These are phyloP conservation scores for Prillingera fragicola DNA, from an alignment of 1,284 basidiomycete genomes.

Conservation along the genomic window DNA sequence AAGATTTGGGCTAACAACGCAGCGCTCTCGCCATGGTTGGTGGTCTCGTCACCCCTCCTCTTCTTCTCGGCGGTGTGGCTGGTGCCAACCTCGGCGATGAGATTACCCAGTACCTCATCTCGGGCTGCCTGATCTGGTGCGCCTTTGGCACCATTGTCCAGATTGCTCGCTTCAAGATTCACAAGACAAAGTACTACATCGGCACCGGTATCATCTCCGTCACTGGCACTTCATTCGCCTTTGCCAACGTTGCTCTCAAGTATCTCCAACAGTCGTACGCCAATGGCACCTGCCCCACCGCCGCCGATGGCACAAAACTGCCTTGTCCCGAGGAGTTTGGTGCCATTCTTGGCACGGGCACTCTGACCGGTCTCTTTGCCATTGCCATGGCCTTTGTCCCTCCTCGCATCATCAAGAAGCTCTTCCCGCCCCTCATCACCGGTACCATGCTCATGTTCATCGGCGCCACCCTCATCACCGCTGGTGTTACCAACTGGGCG, in stretches of 20 bases:
- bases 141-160: constrained; percentile 30
- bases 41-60: constrained; percentile 30
- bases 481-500: constrained; percentile 35
- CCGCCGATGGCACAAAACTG: constrained; percentile 25
- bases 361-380: constrained; percentile 27
- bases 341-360: constrained; percentile 29
- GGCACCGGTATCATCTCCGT: constrained; percentile 34
- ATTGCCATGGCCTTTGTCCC: constrained; percentile 32
- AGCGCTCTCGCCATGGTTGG: constrained; percentile 34
- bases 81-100: constrained; percentile 28
- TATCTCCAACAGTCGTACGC: constrained; percentile 28
- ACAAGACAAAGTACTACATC: constrained; percentile 25
- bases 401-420: constrained; percentile 26
- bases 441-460: constrained; percentile 35
- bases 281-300: constrained; percentile 26
- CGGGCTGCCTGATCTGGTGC: constrained; percentile 33
- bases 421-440: constrained; percentile 33
- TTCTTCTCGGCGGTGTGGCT: constrained; percentile 25
- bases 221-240: constrained; percentile 31
- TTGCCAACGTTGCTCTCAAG: constrained; percentile 28
- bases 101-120: constrained; percentile 30
- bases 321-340: constrained; percentile 32
- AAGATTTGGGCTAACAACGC: background rate
- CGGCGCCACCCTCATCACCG: constrained; percentile 28
- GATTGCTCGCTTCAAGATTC: constrained; percentile 21